Evolutionary conservation across 805 yeast genomes (phyloP).

Genomic region (Grigorovia jiainica): DNA sequence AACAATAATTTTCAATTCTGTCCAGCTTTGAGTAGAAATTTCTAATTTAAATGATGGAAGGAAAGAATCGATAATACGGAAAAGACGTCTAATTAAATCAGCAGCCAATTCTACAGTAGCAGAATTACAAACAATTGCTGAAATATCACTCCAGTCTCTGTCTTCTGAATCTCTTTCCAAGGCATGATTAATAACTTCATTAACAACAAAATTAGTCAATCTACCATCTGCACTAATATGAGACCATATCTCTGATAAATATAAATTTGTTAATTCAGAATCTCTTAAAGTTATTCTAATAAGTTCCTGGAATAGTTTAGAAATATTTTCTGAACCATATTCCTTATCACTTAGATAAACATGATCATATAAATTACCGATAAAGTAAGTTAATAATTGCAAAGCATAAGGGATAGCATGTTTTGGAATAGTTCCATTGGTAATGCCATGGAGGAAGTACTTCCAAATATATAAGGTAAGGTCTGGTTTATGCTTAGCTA

Average conservation of each 20-base stretch:
- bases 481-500: constrained; percentile 49
- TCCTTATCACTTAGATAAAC: constrained; percentile 47
- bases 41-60: constrained; percentile 33
- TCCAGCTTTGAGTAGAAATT: constrained; percentile 47
- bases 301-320: constrained; percentile 52
- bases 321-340: constrained; percentile 50
- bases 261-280: constrained; percentile 39
- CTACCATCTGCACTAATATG: constrained; percentile 52
- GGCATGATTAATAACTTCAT: constrained; percentile 65
- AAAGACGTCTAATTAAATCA: constrained; percentile 47
- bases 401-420: constrained; percentile 19
- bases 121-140: constrained; percentile 49
- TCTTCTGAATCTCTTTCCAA: constrained; percentile 73
- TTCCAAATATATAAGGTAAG: constrained; percentile 47
- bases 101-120: constrained; percentile 72
- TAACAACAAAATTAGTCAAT: constrained; percentile 48
- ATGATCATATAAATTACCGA: constrained; percentile 49
- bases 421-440: constrained; percentile 14
- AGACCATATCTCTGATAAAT: constrained; percentile 60
- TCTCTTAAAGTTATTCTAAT: constrained; percentile 48
- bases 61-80: constrained; percentile 43
- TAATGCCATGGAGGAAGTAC: constrained; percentile 20
- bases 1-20: constrained; percentile 61
- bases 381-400: constrained; percentile 54
- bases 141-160: constrained; percentile 53